Conservation (phyloP, 176 grass and related monocot genomes). For the Carex littledalei region DNA sequence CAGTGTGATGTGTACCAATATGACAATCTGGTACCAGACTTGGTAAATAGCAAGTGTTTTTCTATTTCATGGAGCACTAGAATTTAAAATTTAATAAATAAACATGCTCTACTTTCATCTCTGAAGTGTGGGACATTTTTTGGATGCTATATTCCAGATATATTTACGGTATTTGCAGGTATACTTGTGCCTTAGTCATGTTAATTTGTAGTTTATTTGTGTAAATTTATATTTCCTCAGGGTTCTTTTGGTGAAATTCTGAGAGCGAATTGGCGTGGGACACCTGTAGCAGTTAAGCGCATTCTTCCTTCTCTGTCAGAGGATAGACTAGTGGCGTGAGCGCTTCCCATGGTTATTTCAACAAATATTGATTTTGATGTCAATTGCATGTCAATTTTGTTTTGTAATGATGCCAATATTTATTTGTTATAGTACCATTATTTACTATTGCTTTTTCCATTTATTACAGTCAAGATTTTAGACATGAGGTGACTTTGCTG, state of each 20-base stretch:
- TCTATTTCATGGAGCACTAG: neutral
- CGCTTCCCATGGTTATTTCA: constrained; percentile 17
- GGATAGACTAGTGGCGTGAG: constrained; percentile 91
- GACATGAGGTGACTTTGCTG: constrained; percentile 92
- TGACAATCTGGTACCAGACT: neutral
- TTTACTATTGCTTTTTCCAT: neutral
- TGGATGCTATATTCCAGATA: neutral
- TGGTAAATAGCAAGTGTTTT: neutral
- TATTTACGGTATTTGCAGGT: neutral
- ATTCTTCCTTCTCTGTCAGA: constrained; percentile 98
- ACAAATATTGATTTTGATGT: neutral
- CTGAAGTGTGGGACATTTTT: neutral
- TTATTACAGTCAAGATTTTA: constrained; percentile 88
- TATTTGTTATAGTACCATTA: neutral
- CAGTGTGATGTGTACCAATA: neutral
- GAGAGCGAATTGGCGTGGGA: constrained; percentile 97
- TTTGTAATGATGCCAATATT: neutral
- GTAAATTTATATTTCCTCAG: constrained; percentile 31
- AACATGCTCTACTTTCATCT: neutral
- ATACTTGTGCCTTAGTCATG: neutral
- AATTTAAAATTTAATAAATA: neutral
- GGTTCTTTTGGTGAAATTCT: constrained; percentile 99
- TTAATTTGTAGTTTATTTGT: neutral
- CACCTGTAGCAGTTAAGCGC: constrained; percentile 95
- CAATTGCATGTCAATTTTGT: neutral